Evolutionary conservation across 2,329 filamentous ascomycete genomes (phyloP).

Genomic region (Pezicula radicicola): DNA sequence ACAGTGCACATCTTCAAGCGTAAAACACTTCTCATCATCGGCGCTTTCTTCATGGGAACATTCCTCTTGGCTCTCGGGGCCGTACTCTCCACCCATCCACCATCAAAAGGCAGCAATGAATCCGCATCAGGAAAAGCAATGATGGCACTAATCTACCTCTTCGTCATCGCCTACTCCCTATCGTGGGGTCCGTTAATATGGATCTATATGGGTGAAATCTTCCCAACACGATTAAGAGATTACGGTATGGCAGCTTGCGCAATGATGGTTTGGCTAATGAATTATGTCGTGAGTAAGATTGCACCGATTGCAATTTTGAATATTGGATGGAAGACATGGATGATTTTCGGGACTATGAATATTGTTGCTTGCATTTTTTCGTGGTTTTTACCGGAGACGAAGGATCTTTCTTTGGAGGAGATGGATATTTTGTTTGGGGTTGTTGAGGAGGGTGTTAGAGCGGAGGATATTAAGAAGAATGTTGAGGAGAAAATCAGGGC

Average conservation of each 20-base stretch:
- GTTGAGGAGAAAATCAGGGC: conserved; percentile 26
- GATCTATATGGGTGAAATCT: conserved; percentile 47
- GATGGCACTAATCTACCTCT: conserved; percentile 17
- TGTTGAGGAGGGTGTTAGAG: not conserved
- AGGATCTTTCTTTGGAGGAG: conserved; percentile 2
- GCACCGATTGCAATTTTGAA: conserved; percentile 47
- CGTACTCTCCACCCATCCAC: conserved; percentile 40
- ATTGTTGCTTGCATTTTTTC: conserved; percentile 32
- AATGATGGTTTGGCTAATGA: conserved; percentile 47
- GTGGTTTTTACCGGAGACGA: conserved; percentile 25
- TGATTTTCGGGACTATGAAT: conserved; percentile 2
- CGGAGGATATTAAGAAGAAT: conserved; percentile 37
- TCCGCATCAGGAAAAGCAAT: too few relatives aligned
- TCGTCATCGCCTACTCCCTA: conserved; percentile 38
- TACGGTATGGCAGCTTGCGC: conserved; percentile 45
- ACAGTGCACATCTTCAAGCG: conserved; percentile 44
- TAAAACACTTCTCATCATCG: conserved; percentile 40
- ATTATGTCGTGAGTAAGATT: conserved; percentile 45
- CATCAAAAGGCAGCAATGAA: conserved; percentile 1
- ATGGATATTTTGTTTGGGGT: conserved; percentile 3
- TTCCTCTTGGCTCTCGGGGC: conserved; percentile 49
- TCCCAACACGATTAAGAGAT: conserved; percentile 45
- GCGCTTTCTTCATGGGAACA: conserved; percentile 44
- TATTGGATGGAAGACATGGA: conserved; percentile 34
- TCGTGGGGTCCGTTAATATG: conserved; percentile 49